Evolutionary conservation across 106 monocot genomes (phyloP).

Genomic region (Agapanthus africanus): DNA sequence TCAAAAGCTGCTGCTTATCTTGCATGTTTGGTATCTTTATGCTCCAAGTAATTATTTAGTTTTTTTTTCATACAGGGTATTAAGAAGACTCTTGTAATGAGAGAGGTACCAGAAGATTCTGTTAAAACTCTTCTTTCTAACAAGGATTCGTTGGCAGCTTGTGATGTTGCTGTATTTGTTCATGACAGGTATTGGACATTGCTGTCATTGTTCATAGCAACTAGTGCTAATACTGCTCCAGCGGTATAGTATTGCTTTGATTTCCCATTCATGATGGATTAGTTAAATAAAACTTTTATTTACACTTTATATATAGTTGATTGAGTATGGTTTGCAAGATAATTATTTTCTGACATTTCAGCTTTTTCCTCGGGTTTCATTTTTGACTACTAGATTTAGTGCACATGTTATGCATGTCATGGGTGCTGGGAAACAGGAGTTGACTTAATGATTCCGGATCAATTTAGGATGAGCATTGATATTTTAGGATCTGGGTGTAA

Average conservation of each 20-base stretch:
- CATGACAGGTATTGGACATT: constrained; percentile 73
- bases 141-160: constrained; percentile 82
- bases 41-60: not conserved
- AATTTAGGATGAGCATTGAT: too few relatives aligned
- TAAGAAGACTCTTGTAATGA: constrained; percentile 83
- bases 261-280: not conserved
- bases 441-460: too few relatives aligned
- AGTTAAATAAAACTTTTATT: too few relatives aligned
- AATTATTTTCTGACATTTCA: not conserved
- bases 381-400: too few relatives aligned
- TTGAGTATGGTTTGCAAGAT: not conserved
- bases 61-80: constrained; percentile 36
- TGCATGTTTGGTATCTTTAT: not conserved
- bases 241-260: not conserved
- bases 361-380: not conserved
- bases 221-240: not conserved
- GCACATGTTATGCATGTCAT: too few relatives aligned
- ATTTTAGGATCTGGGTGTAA: too few relatives aligned
- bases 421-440: too few relatives aligned
- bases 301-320: not conserved
- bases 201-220: constrained; percentile 32
- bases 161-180: constrained; percentile 89
- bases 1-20: not conserved
- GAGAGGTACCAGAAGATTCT: constrained; percentile 84
- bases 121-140: constrained; percentile 56